These are phyloP conservation scores for Coniella vitis DNA, from an alignment of 2,329 filamentous ascomycete species.

Conservation along the genomic window DNA sequence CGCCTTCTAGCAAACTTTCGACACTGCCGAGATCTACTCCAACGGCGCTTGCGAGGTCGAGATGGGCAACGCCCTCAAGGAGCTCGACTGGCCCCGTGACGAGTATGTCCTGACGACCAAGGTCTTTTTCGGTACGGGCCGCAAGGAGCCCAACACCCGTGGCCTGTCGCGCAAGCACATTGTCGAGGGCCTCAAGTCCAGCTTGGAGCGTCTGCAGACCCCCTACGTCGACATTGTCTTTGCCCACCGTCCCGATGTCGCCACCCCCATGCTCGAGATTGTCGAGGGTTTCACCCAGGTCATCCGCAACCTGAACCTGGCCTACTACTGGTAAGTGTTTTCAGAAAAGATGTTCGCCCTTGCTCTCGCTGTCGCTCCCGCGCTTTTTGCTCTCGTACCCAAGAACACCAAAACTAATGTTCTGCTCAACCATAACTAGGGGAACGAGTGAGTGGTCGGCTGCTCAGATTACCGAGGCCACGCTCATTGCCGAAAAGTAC, in stretches of 20 bases:
- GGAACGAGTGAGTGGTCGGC: constrained; percentile 55
- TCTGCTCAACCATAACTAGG: not conserved
- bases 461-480: constrained; percentile 52
- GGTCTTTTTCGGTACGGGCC: constrained; percentile 42
- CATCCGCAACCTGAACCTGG: constrained; percentile 48
- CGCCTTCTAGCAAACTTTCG: constrained; percentile 40
- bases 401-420: constrained; percentile 23
- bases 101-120: constrained; percentile 49
- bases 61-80: constrained; percentile 45
- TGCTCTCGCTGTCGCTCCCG: no score
- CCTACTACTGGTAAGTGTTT: constrained; percentile 45
- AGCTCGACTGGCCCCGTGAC: constrained; percentile 45
- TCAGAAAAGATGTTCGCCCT: not conserved
- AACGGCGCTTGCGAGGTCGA: constrained; percentile 42
- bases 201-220: constrained; percentile 50
- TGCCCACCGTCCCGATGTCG: constrained; percentile 52
- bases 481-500: constrained; percentile 45
- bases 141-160: constrained; percentile 51
- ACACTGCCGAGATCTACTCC: constrained; percentile 44
- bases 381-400: not conserved
- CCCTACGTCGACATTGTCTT: constrained; percentile 62
- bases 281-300: constrained; percentile 45
- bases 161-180: constrained; percentile 45
- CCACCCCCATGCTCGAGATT: constrained; percentile 56
- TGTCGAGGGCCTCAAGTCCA: constrained; percentile 51